Evolutionary conservation across 192 early-diverging fungal genomes (phyloP).

Genomic region (Linnemannia zychae): DNA sequence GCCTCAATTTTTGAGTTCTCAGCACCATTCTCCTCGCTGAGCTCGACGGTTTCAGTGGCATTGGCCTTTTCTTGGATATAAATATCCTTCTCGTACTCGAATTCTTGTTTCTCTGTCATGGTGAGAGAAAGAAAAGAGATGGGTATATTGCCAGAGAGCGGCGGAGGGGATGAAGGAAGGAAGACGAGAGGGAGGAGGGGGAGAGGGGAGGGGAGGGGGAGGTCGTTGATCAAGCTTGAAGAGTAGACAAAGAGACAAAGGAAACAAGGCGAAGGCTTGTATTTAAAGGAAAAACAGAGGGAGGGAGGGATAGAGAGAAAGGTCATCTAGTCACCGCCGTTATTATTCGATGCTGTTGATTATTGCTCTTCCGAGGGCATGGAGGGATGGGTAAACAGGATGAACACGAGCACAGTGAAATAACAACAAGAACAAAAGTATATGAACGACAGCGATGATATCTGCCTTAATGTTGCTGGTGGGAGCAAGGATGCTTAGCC

Average conservation of each 20-base stretch:
- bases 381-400: background rate
- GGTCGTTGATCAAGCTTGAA: background rate
- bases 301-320: background rate
- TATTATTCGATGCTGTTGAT: background rate
- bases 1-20: constrained; percentile 51
- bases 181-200: background rate
- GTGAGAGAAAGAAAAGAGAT: background rate
- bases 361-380: background rate
- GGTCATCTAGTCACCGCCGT: too few species aligned
- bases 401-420: background rate
- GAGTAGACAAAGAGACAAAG: background rate
- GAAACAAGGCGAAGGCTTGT: too few species aligned
- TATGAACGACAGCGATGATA: background rate
- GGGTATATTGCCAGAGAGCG: background rate
- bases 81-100: background rate
- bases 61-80: constrained; percentile 1
- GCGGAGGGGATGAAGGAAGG: background rate
- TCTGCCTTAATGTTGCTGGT: background rate
- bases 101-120: constrained; percentile 16
- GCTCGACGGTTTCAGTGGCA: background rate
- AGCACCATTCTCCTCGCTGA: constrained; percentile 15
- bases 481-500: too few species aligned
- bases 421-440: background rate
- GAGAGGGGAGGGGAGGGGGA: background rate
- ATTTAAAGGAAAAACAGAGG: background rate